These are phyloP conservation scores for Pythium biforme DNA, from an alignment of 352 stramenopile species.

Conservation along the genomic window DNA sequence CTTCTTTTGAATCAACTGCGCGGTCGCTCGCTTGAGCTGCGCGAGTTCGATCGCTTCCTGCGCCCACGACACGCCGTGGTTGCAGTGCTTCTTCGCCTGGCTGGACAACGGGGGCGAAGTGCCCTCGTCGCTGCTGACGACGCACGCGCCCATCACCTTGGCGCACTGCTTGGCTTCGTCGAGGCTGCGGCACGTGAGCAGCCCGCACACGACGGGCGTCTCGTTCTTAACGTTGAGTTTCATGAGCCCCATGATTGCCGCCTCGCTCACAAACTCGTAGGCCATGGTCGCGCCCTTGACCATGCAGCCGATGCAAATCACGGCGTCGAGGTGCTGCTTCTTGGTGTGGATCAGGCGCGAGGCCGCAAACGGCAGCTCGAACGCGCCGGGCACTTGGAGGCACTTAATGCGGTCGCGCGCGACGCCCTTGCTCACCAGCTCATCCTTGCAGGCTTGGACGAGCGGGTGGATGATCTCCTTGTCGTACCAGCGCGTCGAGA, in stretches of 20 bases:
- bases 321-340: constrained; percentile 89
- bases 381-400: constrained; percentile 90
- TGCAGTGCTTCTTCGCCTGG: constrained; percentile 38
- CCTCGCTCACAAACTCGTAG: constrained; percentile 97
- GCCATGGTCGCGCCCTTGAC: constrained; percentile 95
- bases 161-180: constrained; percentile 89
- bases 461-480: constrained; percentile 50
- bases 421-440: constrained; percentile 62
- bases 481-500: constrained; percentile 65
- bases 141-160: constrained; percentile 21
- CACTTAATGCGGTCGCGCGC: constrained; percentile 38
- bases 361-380: constrained; percentile 94
- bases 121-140: constrained; percentile 4
- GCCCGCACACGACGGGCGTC: constrained; percentile 81
- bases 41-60: constrained; percentile 88
- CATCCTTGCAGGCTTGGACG: constrained; percentile 45
- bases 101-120: too few relatives aligned
- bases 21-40: constrained; percentile 60
- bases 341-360: constrained; percentile 71
- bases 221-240: constrained; percentile 92
- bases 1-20: constrained; percentile 31
- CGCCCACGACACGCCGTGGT: constrained; percentile 56
- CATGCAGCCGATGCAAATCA: constrained; percentile 95
- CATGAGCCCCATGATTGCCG: constrained; percentile 94
- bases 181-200: constrained; percentile 93